These are phyloP conservation scores for Favolaschia claudopus DNA, from an alignment of 768 basidiomycete species.

Conservation along the genomic window DNA sequence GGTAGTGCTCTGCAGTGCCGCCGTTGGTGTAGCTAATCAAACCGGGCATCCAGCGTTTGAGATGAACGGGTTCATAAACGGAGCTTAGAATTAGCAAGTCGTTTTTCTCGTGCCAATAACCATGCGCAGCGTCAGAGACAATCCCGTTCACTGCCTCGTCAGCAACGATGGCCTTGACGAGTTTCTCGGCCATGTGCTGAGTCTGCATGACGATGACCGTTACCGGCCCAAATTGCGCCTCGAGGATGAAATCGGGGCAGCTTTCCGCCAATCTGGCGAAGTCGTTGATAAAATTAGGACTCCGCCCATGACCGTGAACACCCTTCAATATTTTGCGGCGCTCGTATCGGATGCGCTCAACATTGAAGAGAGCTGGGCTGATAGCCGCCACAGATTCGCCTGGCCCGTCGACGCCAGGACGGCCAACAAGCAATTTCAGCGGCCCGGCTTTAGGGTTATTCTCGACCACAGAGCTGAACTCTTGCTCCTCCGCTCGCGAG, in stretches of 20 bases:
- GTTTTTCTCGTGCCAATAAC: too few species aligned
- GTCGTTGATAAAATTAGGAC: conserved; percentile 12
- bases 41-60: too few species aligned
- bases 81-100: too few species aligned
- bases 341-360: conserved; percentile 27
- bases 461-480: conserved; percentile 17
- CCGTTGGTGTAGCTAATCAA: too few species aligned
- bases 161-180: too few species aligned
- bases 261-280: background rate
- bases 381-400: conserved; percentile 26
- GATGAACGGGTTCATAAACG: too few species aligned
- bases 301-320: too few species aligned
- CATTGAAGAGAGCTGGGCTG: conserved; percentile 18
- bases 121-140: too few species aligned
- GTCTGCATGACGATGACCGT: conserved; percentile 2
- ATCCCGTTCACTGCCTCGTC: too few species aligned
- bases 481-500: background rate
- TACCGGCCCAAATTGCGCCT: background rate
- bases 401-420: conserved; percentile 24
- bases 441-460: conserved; percentile 24
- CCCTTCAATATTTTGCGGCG: conserved; percentile 20
- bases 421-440: conserved; percentile 26
- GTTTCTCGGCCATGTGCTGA: conserved; percentile 4
- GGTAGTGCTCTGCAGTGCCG: conserved; percentile 37
- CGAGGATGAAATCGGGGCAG: background rate